Evolutionary conservation across 2,329 filamentous ascomycete genomes (phyloP), one percentile per base, ranked within the genome.

Genomic region (Aspergillus amoenus): DNA sequence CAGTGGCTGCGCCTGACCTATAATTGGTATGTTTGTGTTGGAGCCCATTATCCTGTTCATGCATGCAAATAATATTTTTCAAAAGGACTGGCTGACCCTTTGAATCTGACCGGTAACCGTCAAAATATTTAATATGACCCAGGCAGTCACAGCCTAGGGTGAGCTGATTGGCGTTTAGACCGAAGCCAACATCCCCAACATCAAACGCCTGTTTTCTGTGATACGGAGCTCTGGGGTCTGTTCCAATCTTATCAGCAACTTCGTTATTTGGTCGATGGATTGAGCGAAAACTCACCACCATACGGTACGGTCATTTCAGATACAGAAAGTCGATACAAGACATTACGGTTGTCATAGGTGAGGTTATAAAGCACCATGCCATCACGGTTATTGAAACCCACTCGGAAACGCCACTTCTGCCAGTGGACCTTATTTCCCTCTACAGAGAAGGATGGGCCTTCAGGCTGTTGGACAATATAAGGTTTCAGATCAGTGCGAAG

Each of bases 1-100:
- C 80, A 0, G 84, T 86, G 2, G 87, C 85, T 9, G 84, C 78
- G 0, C 82, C 83, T 5, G 85, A 88, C 9, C 87, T 79, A 73
- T 88, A 88, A 70, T 90, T 89, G 48, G 85, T 89, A 73, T 90
- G 87, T 68, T 89, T 90, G 80, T 86, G 88, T 41, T 84, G 84
- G 56, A 88, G 85, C 3, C 87, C 87, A 22, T 79, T 83, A 63
- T 90, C 87, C 70, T 89, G 86, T 68, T 90, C 87, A 67, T 90
- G 87, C 49, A 89, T 80, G 66, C 87, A 89, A 39, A 90, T 78
- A 12, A 85, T 82, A 58, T 89, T 89, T n/a, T 85, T 82, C 77
- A 88, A 82, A 1, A 79, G 73, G 2, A 83, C 67, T 0, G 83
- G 79, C 15, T 81, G 78, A 17, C 86, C 87, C 57, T 85, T 83